A percentile compares a stretch with the other conserved stretches of the same genome.
These are phyloP conservation scores for Mycena albidolilacea DNA, from an alignment of 768 basidiomycete species.

Conservation along the genomic window DNA sequence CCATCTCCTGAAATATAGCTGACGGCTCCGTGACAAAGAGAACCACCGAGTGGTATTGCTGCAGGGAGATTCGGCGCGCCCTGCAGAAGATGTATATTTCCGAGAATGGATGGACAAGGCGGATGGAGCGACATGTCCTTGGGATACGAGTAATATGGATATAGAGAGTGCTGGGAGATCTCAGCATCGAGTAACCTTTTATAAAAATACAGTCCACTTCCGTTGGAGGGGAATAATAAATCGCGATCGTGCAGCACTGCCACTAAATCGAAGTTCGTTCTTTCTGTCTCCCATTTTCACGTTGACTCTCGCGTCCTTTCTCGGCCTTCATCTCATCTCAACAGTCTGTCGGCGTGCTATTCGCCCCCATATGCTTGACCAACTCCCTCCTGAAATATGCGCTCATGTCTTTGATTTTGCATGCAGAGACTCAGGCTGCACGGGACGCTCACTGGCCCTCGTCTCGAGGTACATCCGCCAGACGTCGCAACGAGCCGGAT, in stretches of 20 bases:
- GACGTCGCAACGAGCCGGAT: conserved; percentile 44
- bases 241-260: too few species aligned
- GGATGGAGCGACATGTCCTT: too few species aligned
- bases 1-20: not conserved
- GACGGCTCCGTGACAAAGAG: not conserved
- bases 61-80: not conserved
- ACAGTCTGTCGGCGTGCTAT: conserved; percentile 33
- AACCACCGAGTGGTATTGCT: not conserved
- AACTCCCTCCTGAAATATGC: conserved; percentile 48
- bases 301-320: conserved; percentile 22
- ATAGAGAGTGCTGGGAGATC: too few species aligned
- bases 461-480: conserved; percentile 51
- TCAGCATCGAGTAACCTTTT: too few species aligned
- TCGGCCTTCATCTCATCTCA: too few species aligned
- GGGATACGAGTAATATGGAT: too few species aligned
- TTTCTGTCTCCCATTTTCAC: conserved; percentile 12
- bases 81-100: too few species aligned
- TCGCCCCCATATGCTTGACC: conserved; percentile 18
- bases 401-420: conserved; percentile 50
- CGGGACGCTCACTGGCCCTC: conserved; percentile 54
- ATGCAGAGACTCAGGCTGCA: conserved; percentile 53
- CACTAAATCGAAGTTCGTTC: too few species aligned
- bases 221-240: too few species aligned
- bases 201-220: too few species aligned
- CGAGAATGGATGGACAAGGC: too few species aligned